phyloP scores from a whole-genome alignment of 352 stramenopile species.

The Phytophthora aleatoria region DNA sequence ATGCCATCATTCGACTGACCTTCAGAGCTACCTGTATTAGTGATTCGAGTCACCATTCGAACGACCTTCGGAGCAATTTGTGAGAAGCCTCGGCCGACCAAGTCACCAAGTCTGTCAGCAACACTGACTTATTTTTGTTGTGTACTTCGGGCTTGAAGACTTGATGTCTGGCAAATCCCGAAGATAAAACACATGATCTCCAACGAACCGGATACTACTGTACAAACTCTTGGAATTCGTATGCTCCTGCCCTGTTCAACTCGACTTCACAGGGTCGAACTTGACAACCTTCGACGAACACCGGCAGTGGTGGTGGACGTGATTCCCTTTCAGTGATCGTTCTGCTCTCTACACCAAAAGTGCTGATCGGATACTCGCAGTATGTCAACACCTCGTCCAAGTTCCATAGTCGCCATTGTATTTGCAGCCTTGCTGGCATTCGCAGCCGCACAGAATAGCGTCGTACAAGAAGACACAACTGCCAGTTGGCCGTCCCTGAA shows the following conservation, averaged over 20 bases:
- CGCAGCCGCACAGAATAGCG: slow-evolving; percentile 4
- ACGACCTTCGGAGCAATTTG: neutral
- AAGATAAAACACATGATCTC: slow-evolving; percentile 32
- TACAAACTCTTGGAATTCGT: neutral
- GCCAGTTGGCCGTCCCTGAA: slow-evolving; percentile 27
- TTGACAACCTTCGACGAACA: slow-evolving; percentile 13
- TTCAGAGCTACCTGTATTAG: neutral
- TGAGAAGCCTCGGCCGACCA: neutral
- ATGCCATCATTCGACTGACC: neutral
- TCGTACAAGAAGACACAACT: slow-evolving; percentile 4
- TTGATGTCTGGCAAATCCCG: slow-evolving; percentile 26
- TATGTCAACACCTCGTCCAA: slow-evolving; percentile 1
- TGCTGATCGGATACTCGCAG: neutral
- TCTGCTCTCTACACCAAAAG: slow-evolving; percentile 2
- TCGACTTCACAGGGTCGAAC: neutral
- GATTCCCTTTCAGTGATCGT: neutral
- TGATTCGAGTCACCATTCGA: neutral
- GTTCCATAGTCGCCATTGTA: slow-evolving; percentile 4
- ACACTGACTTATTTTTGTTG: too few species aligned
- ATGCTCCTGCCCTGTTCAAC: slow-evolving; percentile 1
- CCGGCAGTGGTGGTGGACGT: neutral
- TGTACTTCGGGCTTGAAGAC: slow-evolving; percentile 10
- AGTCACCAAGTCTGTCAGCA: too few species aligned
- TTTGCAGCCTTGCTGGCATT: slow-evolving; percentile 7
- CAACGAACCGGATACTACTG: slow-evolving; percentile 21